Base-by-base conservation (phyloP, 139 green algal species). In the Volvox reticuliferus region DNA sequence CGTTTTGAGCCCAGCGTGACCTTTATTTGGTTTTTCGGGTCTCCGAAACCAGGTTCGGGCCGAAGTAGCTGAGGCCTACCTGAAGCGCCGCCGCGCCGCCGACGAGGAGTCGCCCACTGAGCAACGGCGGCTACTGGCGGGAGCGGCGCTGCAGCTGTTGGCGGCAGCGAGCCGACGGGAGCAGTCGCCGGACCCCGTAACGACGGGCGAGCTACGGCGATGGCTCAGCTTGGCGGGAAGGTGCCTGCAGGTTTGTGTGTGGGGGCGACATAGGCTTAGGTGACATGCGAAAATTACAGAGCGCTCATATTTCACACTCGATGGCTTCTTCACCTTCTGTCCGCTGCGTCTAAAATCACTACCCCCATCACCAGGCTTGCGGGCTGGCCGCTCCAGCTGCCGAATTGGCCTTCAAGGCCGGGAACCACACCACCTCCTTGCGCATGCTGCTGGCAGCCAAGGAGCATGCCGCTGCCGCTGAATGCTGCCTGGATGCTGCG, bases 91-190 rank as follows among this genome's bases (percentile, higher is more conserved):
- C n/a, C 79, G 82, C 21, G 79, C 79, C 32, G 32, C 14, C 61
- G 28, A 79, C 30, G 81, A 86, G 82, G 62, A 69, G 5, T 22
- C 33, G 0, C 30, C 24, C 2, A 62, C 76, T 5, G 33, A 86
- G 33, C 71, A 90, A 84, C 87, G 81, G 61, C 86, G 75, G 68
- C 80, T 91, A 88, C 82, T 92, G 82, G 65, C 37, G 37, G 77
- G 32, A 6, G 91, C 86, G 33, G 91, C 91, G 30, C 61, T 88
- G 79, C 88, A 80, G 37, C 82, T 92, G 82, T 87, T 93, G 82
- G 73, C 82, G 13, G 91, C 91, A 1, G 76, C 44, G 26, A 33
- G 17, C 2, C 50, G 73, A 9, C 9, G 2, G 20, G n/a, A 22
- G 19, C 68, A 90, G 19, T 69, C 86, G 30, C 86, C 86, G 5